A percentile compares a stretch with the other conserved stretches of the same genome.
These are phyloP conservation scores for Sporothrix schenckii DNA, from an alignment of 2,329 filamentous ascomycete genomes.

Conservation along the genomic window DNA sequence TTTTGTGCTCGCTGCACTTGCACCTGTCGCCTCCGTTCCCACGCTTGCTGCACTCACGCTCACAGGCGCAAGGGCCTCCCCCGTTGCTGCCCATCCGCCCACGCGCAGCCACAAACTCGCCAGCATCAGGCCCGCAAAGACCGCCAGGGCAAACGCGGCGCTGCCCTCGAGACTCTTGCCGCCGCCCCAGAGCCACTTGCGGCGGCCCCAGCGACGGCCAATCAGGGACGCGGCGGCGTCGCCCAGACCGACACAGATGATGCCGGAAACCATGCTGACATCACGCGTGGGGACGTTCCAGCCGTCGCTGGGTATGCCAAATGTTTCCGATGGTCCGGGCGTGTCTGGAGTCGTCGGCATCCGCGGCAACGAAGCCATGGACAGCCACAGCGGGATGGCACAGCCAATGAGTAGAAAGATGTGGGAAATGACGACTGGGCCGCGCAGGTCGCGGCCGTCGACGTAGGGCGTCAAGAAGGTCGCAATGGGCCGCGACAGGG, in stretches of 20 bases:
- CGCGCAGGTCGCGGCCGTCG: conserved; percentile 87
- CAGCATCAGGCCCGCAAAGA: conserved; percentile 71
- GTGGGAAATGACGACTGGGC: conserved; percentile 92
- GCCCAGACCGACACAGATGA: conserved; percentile 92
- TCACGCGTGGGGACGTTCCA: conserved; percentile 79
- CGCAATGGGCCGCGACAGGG: conserved; percentile 82
- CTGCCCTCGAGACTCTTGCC: conserved; percentile 93
- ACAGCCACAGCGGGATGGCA: conserved; percentile 91
- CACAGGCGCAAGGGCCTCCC: conserved; percentile 38
- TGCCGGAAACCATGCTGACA: conserved; percentile 86
- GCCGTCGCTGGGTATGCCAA: conserved; percentile 8
- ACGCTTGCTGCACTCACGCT: neutral
- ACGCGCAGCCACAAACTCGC: conserved; percentile 74
- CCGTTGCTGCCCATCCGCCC: conserved; percentile 76
- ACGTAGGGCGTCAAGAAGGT: conserved; percentile 90
- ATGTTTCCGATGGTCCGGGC: neutral
- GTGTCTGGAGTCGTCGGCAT: conserved; percentile 33
- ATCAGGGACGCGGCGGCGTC: conserved; percentile 92
- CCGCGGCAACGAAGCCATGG: conserved; percentile 69
- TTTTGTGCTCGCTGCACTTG: neutral
- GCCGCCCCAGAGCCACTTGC: conserved; percentile 95
- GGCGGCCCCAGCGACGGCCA: conserved; percentile 79
- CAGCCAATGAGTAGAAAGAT: conserved; percentile 96
- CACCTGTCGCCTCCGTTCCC: neutral
- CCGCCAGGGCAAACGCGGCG: conserved; percentile 77